Evolutionary conservation across 129 eudicot genomes (phyloP).

Genomic region (Kitagawia praeruptora): DNA sequence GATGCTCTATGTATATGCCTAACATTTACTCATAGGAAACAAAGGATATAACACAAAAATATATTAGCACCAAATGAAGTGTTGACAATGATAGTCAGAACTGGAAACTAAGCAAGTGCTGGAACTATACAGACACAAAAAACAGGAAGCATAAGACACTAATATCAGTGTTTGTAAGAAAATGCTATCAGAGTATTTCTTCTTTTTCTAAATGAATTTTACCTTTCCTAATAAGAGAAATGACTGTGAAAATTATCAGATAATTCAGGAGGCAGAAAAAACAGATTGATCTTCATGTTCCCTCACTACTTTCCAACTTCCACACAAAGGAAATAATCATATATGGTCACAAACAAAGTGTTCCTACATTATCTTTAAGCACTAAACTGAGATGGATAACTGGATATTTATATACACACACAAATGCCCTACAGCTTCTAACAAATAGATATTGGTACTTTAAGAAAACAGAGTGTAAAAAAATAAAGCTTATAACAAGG

Average conservation of each 20-base stretch:
- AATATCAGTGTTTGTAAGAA: neutral
- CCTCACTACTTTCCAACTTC: neutral
- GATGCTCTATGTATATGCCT: neutral
- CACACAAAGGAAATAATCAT: neutral
- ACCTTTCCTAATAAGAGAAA: neutral
- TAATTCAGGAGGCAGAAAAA: neutral
- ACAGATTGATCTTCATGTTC: neutral
- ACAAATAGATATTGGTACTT: neutral
- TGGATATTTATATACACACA: neutral
- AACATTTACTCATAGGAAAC: neutral
- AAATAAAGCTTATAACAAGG: neutral
- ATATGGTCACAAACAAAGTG: neutral
- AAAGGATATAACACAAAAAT: neutral
- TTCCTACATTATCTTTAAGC: neutral
- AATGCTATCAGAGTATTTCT: neutral
- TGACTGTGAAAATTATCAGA: neutral
- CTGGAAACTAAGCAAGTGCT: neutral
- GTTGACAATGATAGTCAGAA: neutral
- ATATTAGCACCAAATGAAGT: neutral
- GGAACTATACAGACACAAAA: neutral
- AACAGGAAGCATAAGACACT: constrained; percentile 1
- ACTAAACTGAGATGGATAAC: neutral
- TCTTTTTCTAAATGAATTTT: neutral
- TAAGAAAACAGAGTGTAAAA: neutral
- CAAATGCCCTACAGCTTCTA: neutral